Evolutionary conservation across 2,329 filamentous ascomycete genomes (phyloP), one percentile per base, ranked within the genome.

Genomic region (Arthrobotrys sphaeroides): DNA sequence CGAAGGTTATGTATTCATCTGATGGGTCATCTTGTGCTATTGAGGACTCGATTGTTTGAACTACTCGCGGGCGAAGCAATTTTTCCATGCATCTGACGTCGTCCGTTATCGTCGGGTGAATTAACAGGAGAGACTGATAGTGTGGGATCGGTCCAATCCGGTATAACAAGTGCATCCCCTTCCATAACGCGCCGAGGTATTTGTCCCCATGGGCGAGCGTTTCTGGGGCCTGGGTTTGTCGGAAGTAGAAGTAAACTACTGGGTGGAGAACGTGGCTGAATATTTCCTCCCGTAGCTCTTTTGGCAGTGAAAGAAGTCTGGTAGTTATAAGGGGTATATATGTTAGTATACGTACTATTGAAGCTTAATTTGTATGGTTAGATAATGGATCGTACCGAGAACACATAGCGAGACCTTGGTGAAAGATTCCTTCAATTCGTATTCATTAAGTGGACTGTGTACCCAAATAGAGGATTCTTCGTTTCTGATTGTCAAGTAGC

Each of bases 241-340:
- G 65, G 10, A 51, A 69, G 31, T 61, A 61, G 24, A 69, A 69
- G 7, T 31, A 33, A 24, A 53, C 31, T 0, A 24, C 42, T 5
- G 43, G 53, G n/a, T 31, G 13, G 42, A 45, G 36, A 9, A 36
- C 26, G 33, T 61, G 31, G n/a, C 36, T 5, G 20, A 69, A 12
- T 9, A 69, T 69, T n/a, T 53, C 42, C 12, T 61, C 43, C 9
- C 65, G 65, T 3, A 69, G 53, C 13, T 69, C 65, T 31, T 51
- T 61, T 4, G 65, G 65, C 1, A 69, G 43, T 7, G 12, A 47
- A 12, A 69, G 42, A 16, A 69, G 33, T 16, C 24, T 68, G n/a
- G n/a, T n/a, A n/a, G n/a, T 22, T 3, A 26, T 42, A 9, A 20
- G n/a, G n/a, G 38, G 5, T 18, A 12, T 20, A 0, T 26, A n/a